Percentiles rank a stretch among this genome's conserved stretches.
Evolutionary conservation across 1,284 basidiomycete genomes (phyloP).

Genomic region (Vanrija sp.): DNA sequence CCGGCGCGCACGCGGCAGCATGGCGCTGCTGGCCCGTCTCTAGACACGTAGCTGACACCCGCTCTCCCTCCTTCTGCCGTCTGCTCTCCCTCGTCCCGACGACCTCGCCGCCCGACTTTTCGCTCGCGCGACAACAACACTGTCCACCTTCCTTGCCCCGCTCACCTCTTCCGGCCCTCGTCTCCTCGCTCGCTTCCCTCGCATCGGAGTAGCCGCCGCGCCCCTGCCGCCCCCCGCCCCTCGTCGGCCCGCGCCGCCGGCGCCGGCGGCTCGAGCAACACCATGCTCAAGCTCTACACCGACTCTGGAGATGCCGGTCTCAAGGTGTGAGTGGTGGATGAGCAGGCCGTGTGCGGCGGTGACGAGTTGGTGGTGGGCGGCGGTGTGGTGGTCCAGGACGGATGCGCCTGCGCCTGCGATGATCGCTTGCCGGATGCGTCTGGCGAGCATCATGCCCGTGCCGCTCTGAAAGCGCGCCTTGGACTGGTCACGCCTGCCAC

Average conservation of each 20-base stretch:
- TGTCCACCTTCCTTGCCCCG: too few species aligned
- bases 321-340: constrained; percentile 71
- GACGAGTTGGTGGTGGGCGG: too few species aligned
- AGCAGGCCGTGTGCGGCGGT: background rate
- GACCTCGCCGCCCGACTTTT: background rate
- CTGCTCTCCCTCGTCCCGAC: background rate
- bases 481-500: too few species aligned
- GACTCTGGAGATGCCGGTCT: constrained; percentile 90
- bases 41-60: background rate
- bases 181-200: background rate
- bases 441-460: too few species aligned
- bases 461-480: too few species aligned
- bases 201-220: constrained; percentile 64
- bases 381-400: too few species aligned
- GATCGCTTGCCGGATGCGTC: too few species aligned
- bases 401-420: too few species aligned
- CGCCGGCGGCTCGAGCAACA: constrained; percentile 91
- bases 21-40: background rate
- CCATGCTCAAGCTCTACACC: constrained; percentile 98
- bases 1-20: background rate
- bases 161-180: background rate
- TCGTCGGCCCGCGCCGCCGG: constrained; percentile 89
- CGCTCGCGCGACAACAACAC: background rate
- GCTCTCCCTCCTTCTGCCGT: background rate
- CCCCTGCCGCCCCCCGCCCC: constrained; percentile 69